phyloP scores from a whole-genome alignment of 768 basidiomycete species.

The Psilocybe sp. region DNA sequence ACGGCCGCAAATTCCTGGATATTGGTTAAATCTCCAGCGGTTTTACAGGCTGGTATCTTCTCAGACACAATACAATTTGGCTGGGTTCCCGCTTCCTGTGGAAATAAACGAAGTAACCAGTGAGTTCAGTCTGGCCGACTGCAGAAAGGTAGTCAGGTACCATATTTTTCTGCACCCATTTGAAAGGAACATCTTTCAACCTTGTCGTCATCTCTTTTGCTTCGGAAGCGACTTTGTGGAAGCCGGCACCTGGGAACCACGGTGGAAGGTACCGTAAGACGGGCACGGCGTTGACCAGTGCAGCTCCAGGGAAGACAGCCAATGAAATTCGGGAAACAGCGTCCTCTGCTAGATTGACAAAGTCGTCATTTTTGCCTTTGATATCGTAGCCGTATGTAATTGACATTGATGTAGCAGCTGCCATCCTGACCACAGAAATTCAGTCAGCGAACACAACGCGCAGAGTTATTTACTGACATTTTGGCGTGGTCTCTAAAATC shows the following conservation, averaged over 20 bases:
- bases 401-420: constrained; percentile 30
- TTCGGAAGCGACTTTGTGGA: constrained; percentile 16
- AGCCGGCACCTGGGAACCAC: constrained; percentile 31
- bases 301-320: constrained; percentile 18
- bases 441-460: background rate
- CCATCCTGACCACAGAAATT: constrained; percentile 20
- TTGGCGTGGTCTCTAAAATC: constrained; percentile 11
- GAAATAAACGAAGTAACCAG: background rate
- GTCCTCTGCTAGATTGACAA: constrained; percentile 16
- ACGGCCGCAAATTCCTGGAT: constrained; percentile 13
- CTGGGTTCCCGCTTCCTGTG: constrained; percentile 12
- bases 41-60: constrained; percentile 1
- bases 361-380: constrained; percentile 17
- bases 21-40: constrained; percentile 2
- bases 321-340: constrained; percentile 14
- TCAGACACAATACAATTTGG: constrained; percentile 7
- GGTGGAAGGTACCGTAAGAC: constrained; percentile 22
- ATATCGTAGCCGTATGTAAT: constrained; percentile 32
- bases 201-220: constrained; percentile 9
- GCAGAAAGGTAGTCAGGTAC: constrained; percentile 7
- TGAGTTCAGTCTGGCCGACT: background rate
- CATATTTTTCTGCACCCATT: constrained; percentile 15
- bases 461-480: constrained; percentile 4
- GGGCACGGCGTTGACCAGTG: constrained; percentile 23
- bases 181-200: constrained; percentile 19